Evolutionary conservation across 805 yeast species (phyloP), one percentile per base, ranked within the genome.

Genomic region (Vanderwaltozyma tropicalis): DNA sequence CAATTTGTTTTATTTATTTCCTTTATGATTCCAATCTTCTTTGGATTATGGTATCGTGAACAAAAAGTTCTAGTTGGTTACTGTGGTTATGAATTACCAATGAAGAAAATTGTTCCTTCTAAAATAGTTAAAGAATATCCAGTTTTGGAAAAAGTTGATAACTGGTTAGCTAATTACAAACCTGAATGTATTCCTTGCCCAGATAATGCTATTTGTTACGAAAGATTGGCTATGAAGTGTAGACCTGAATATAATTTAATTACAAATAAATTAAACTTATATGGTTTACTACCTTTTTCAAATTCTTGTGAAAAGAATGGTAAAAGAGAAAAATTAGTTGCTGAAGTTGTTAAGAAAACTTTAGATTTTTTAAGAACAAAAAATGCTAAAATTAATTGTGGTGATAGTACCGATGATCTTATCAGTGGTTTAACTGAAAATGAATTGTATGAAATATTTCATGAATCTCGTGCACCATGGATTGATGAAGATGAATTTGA

Each of bases 151-250:
- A 18, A 52, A 46, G 14, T 68, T 9, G 83, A 80, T 29, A 48
- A 57, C 0, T 59, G 63, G 40, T 56, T 81, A 40, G 72, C 71
- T 34, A 40, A 52, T 35, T 55, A 70, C 36, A 69, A 69, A 34
- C 94, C 94, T 2, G 32, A 47, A 0, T 89, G 98, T 62, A 61
- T 72, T 4, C 72, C 72, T 19, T 89, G 97, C 54, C 96, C 97
- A 2, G 71, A 68, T 3, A 78, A 88, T 60, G 92, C 88, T 0
- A 65, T 73, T 28, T 89, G 97, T 60, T 75, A 69, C 45, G 73
- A 76, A 18, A 55, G 68, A 32, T 64, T 81, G 48, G 64, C 69
- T 36, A 51, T 83, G 8, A 76, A 71, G 40, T 89, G 98, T 59
- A 77, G 74, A 47, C 78, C 76, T 32, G 94, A 80, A 40, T 64